These are phyloP conservation scores for Aaosphaeria pasadenensis DNA, from an alignment of 2,329 filamentous ascomycete species.

Conservation along the genomic window DNA sequence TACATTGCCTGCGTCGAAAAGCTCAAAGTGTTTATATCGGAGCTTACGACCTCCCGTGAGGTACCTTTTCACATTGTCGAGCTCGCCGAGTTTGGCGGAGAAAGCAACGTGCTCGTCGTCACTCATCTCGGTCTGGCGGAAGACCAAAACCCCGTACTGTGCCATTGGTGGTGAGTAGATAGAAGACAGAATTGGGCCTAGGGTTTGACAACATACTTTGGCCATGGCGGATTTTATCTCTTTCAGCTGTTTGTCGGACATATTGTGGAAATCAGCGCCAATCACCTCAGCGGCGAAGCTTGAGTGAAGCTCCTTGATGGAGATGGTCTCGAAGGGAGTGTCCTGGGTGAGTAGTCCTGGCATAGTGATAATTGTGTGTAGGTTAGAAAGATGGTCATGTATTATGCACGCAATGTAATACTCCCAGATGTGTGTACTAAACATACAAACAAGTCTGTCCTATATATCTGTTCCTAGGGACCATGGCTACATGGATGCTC, in stretches of 20 bases:
- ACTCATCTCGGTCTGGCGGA: conserved; percentile 50
- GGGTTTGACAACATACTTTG: conserved; percentile 22
- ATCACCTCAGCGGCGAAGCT: conserved; percentile 39
- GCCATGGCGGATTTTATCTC: conserved; percentile 36
- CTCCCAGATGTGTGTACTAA: background rate
- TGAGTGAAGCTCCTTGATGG: conserved; percentile 32
- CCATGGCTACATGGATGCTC: too few relatives aligned
- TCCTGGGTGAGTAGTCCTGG: conserved; percentile 9
- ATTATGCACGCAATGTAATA: background rate
- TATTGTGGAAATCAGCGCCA: conserved; percentile 36
- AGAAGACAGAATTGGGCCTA: background rate
- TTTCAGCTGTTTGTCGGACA: conserved; percentile 31
- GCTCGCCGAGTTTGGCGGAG: conserved; percentile 50
- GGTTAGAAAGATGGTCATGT: background rate
- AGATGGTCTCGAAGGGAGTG: conserved; percentile 18
- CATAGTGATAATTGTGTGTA: conserved; percentile 4
- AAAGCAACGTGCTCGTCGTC: conserved; percentile 54
- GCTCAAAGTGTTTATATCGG: conserved; percentile 48
- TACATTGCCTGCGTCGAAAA: conserved; percentile 59
- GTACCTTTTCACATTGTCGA: conserved; percentile 55
- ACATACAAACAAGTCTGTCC: too few relatives aligned
- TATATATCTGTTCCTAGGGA: too few relatives aligned
- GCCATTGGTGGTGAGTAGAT: background rate
- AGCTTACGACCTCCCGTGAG: conserved; percentile 45
- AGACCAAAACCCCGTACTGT: conserved; percentile 52